These are phyloP conservation scores for Paramecium caudatum DNA, from an alignment of 73 alveolate genomes.

Conservation along the genomic window DNA sequence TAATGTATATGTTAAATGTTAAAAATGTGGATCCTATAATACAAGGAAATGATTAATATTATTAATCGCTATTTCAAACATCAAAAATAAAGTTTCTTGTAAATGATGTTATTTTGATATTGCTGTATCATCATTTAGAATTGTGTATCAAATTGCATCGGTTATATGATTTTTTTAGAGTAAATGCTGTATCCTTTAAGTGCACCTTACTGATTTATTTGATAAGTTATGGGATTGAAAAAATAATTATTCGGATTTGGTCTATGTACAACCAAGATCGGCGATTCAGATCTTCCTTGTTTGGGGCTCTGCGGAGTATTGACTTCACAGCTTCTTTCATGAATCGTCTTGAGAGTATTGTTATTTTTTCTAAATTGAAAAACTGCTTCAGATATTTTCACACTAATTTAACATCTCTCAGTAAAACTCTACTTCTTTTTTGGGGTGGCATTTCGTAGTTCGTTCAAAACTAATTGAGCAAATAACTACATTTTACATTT, in stretches of 20 bases:
- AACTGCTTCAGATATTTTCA: constrained; percentile 17
- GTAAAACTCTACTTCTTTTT: constrained; percentile 9
- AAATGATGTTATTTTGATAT: background rate
- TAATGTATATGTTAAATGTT: background rate
- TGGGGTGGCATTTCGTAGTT: background rate
- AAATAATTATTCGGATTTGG: constrained; percentile 9
- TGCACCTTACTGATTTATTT: background rate
- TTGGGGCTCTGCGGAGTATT: constrained; percentile 3
- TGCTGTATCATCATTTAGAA: background rate
- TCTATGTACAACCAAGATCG: background rate
- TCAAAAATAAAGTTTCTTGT: constrained; percentile 11
- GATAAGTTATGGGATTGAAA: background rate
- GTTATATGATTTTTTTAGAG: constrained; percentile 13
- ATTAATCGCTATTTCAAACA: no score
- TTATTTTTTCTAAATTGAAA: background rate
- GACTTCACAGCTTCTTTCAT: constrained; percentile 41
- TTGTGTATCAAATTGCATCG: constrained; percentile 15
- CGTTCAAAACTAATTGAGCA: background rate
- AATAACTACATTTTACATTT: constrained; percentile 18
- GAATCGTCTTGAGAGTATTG: constrained; percentile 3
- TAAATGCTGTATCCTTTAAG: constrained; percentile 25
- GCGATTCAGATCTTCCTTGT: background rate
- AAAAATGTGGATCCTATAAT: background rate
- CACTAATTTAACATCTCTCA: background rate
- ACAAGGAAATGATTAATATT: background rate